phyloP scores from a whole-genome alignment of 2,329 filamentous ascomycete species.

The Ambrosiella beaveri region DNA sequence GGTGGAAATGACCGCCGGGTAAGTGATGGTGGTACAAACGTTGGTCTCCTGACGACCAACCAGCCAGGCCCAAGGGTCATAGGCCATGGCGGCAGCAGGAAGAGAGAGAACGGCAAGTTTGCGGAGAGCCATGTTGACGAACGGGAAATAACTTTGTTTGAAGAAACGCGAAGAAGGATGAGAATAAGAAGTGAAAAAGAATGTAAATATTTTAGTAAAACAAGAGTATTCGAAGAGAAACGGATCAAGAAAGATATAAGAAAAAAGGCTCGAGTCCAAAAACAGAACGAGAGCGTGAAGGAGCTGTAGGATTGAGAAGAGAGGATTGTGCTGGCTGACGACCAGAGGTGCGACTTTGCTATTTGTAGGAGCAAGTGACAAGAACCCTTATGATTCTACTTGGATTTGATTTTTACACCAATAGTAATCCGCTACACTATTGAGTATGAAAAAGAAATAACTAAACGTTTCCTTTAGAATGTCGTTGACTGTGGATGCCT shows the following conservation, averaged over 20 bases:
- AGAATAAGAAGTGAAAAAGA: background rate
- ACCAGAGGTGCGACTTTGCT: background rate
- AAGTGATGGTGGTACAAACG: constrained; percentile 3
- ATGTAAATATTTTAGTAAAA: background rate
- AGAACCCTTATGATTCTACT: background rate
- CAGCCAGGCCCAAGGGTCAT: constrained; percentile 7
- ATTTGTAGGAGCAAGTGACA: too few species aligned
- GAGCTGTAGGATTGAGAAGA: background rate
- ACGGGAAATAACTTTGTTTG: background rate
- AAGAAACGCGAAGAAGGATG: background rate
- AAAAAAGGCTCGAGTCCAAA: background rate
- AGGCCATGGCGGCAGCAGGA: constrained; percentile 7
- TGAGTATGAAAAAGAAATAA: too few species aligned
- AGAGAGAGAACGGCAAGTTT: constrained; percentile 9
- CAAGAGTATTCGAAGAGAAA: background rate
- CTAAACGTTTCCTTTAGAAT: background rate
- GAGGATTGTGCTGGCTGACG: background rate
- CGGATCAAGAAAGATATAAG: background rate
- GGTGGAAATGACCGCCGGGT: background rate
- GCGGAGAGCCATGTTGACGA: constrained; percentile 7
- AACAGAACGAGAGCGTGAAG: background rate
- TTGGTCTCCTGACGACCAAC: constrained; percentile 1
- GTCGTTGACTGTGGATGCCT: background rate
- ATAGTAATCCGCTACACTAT: too few species aligned
- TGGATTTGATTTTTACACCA: background rate